A percentile compares a stretch with the other conserved stretches of the same genome.
Conservation (phyloP, 768 basidiomycete genomes). For the Leccinum broughii region DNA sequence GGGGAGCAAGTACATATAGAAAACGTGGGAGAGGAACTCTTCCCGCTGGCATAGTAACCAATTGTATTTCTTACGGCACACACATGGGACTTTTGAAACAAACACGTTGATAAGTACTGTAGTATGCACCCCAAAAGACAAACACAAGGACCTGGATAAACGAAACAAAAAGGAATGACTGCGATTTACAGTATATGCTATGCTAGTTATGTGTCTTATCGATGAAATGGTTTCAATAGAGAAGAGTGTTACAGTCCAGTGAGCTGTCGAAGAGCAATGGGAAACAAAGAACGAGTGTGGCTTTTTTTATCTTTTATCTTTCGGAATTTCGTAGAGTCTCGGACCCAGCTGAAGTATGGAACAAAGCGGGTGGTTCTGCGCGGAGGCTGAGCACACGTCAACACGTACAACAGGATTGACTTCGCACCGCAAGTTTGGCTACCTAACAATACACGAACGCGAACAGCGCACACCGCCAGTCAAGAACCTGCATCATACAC, state of each 20-base stretch:
- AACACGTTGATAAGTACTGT: slow-evolving; percentile 16
- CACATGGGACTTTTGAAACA: slow-evolving; percentile 14
- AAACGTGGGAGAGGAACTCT: background rate
- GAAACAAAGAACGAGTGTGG: slow-evolving; percentile 25
- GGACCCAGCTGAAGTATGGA: slow-evolving; percentile 19
- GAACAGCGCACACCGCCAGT: slow-evolving; percentile 28
- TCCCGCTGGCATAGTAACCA: slow-evolving; percentile 5
- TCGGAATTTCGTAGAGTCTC: slow-evolving; percentile 28
- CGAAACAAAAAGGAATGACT: slow-evolving; percentile 31
- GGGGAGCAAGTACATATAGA: slow-evolving; percentile 1
- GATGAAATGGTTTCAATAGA: slow-evolving; percentile 18
- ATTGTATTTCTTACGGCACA: slow-evolving; percentile 16
- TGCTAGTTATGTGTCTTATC: slow-evolving; percentile 26
- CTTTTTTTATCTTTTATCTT: slow-evolving; percentile 25
- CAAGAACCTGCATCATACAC: slow-evolving; percentile 34
- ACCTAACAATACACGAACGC: slow-evolving; percentile 55
- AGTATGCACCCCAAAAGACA: slow-evolving; percentile 22
- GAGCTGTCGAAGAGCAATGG: slow-evolving; percentile 16
- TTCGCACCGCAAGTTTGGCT: slow-evolving; percentile 47
- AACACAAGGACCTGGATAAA: slow-evolving; percentile 12
- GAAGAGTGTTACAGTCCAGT: slow-evolving; percentile 32
- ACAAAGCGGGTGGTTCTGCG: slow-evolving; percentile 7
- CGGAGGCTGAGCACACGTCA: slow-evolving; percentile 25
- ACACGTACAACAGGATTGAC: slow-evolving; percentile 25
- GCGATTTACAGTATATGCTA: slow-evolving; percentile 29